phyloP scores from a whole-genome alignment of 768 basidiomycete genomes.

The Porphyrellus cyaneotinctus region DNA sequence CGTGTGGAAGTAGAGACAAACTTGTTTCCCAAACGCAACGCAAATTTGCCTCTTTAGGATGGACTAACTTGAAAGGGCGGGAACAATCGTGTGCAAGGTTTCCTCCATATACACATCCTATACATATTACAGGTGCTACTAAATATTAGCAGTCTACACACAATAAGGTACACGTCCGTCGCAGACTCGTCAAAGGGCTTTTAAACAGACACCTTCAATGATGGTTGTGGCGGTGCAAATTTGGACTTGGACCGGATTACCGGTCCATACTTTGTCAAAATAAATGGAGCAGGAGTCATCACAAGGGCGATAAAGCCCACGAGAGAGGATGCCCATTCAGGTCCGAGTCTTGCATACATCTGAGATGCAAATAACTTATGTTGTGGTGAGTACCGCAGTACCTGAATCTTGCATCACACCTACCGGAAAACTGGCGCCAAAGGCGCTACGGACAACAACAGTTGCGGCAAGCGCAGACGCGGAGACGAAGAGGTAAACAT shows the following conservation, averaged over 20 bases:
- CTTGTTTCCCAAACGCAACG: no score
- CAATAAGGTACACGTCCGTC: background rate
- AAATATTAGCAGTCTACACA: no score
- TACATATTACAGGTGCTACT: no score
- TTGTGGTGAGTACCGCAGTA: conserved; percentile 2
- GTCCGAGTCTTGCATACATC: conserved; percentile 48
- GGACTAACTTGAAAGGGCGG: no score
- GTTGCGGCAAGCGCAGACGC: conserved; percentile 55
- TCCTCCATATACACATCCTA: no score
- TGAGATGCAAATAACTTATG: conserved; percentile 47
- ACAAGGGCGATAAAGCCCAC: conserved; percentile 48
- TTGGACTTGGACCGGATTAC: conserved; percentile 40
- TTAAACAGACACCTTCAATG: conserved; percentile 11
- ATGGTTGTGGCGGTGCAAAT: conserved; percentile 34
- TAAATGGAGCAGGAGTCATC: conserved; percentile 52
- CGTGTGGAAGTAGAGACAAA: no score
- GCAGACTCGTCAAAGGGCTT: background rate
- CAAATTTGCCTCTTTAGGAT: no score
- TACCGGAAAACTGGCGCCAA: conserved; percentile 48
- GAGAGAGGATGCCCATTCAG: conserved; percentile 57
- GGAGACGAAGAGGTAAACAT: conserved; percentile 51
- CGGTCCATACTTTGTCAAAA: conserved; percentile 44
- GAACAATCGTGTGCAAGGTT: no score
- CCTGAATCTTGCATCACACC: background rate
- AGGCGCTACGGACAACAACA: conserved; percentile 50